Percentiles rank a stretch among this genome's conserved stretches.
Evolutionary conservation across 495 filamentous ascomycete species (phyloP).

Genomic region (Gamarada debralockiae): DNA sequence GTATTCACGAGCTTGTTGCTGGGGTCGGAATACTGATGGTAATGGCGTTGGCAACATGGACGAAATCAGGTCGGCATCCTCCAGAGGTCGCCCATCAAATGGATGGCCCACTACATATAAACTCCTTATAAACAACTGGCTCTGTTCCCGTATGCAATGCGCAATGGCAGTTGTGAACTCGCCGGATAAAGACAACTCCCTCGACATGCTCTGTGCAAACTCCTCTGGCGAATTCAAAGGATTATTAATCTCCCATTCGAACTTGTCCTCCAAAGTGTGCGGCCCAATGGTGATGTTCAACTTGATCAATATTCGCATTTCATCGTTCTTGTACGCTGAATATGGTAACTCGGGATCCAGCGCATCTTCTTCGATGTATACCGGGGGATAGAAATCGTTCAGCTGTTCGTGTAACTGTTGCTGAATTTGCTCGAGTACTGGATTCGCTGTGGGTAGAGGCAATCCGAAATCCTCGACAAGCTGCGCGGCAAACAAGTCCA

Average conservation of each 20-base stretch:
- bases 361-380: conserved; percentile 84
- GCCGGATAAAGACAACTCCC: conserved; percentile 86
- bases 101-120: conserved; percentile 90
- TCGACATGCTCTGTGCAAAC: conserved; percentile 84
- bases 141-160: conserved; percentile 93
- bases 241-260: conserved; percentile 99
- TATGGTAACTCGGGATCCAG: conserved; percentile 90
- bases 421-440: conserved; percentile 71
- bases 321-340: conserved; percentile 93
- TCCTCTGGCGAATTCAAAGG: conserved; percentile 88
- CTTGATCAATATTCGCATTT: conserved; percentile 94
- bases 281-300: conserved; percentile 97
- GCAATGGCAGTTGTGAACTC: conserved; percentile 98
- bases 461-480: conserved; percentile 89
- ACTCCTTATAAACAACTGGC: conserved; percentile 88
- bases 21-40: conserved; percentile 76
- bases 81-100: conserved; percentile 90
- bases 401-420: conserved; percentile 86
- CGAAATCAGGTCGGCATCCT: conserved; percentile 80
- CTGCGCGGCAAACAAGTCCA: conserved; percentile 80
- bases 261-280: conserved; percentile 92
- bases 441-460: conserved; percentile 56
- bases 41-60: conserved; percentile 86
- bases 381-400: conserved; percentile 86
- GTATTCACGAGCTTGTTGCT: conserved; percentile 88